These are phyloP conservation scores for Gamsiella multidivaricata DNA, from an alignment of 192 early-diverging fungal genomes.

Conservation along the genomic window DNA sequence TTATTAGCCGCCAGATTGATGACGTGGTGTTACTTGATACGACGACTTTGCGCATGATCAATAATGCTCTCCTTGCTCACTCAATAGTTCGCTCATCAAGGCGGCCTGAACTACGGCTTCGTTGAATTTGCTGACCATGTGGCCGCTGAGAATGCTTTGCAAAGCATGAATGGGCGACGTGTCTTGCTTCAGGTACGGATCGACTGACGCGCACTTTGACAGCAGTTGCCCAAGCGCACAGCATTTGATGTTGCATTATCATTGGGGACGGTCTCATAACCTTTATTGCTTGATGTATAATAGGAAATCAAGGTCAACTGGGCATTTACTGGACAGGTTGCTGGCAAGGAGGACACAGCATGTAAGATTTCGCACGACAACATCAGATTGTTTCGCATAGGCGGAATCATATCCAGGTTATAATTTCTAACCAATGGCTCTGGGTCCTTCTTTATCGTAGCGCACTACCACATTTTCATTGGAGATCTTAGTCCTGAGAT, in stretches of 20 bases:
- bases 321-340: conserved; percentile 66
- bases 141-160: conserved; percentile 77
- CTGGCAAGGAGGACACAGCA: conserved; percentile 74
- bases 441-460: conserved; percentile 20
- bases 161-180: conserved; percentile 76
- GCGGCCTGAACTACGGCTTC: conserved; percentile 89
- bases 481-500: conserved; percentile 94
- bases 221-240: too few species aligned
- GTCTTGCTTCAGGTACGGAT: conserved; percentile 68
- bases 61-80: background rate
- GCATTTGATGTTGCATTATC: too few species aligned
- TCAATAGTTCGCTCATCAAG: conserved; percentile 65
- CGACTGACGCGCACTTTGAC: background rate
- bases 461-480: conserved; percentile 91
- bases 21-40: background rate
- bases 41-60: background rate
- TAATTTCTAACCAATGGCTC: conserved; percentile 46
- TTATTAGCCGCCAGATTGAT: background rate
- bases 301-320: conserved; percentile 79
- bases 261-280: too few species aligned
- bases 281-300: background rate
- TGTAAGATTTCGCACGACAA: conserved; percentile 35
- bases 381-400: background rate
- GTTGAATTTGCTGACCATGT: conserved; percentile 82
- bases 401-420: background rate